Percentiles rank a stretch among this genome's conserved stretches.
phyloP scores from a whole-genome alignment of 1,139 yeast species.

The Kodamaea ohmeri region DNA sequence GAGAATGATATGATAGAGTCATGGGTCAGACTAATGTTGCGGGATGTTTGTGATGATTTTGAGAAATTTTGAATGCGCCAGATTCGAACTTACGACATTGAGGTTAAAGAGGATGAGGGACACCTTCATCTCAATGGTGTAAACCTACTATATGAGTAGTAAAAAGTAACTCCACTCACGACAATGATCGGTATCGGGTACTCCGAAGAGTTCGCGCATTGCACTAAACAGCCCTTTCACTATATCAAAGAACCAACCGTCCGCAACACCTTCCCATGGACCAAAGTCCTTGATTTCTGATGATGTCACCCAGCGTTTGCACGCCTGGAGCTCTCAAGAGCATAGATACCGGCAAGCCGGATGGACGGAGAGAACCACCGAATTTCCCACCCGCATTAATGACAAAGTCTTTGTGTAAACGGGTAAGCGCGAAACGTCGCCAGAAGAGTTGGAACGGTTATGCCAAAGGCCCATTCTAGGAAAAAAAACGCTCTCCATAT shows the following conservation, averaged over 20 bases:
- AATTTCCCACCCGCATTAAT: slow-evolving; percentile 72
- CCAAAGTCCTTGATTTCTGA: slow-evolving; percentile 49
- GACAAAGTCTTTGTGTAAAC: slow-evolving; percentile 44
- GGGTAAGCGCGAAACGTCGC: slow-evolving; percentile 68
- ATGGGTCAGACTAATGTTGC: too few species aligned
- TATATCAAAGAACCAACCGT: slow-evolving; percentile 54
- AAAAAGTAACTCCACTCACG: slow-evolving; percentile 37
- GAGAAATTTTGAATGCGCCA: too few species aligned
- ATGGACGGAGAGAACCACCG: slow-evolving; percentile 71
- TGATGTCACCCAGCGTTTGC: slow-evolving; percentile 74
- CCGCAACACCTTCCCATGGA: slow-evolving; percentile 72
- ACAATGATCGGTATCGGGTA: slow-evolving; percentile 85
- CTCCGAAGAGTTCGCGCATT: slow-evolving; percentile 63
- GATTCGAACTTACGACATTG: too few species aligned
- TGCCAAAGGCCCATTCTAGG: slow-evolving; percentile 21
- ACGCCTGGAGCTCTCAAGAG: slow-evolving; percentile 73
- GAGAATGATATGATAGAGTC: too few species aligned
- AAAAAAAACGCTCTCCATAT: slow-evolving; percentile 1
- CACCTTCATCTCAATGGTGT: neutral
- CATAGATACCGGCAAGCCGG: slow-evolving; percentile 21
- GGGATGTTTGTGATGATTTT: too few species aligned
- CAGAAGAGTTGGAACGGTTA: slow-evolving; percentile 40
- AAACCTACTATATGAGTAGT: neutral
- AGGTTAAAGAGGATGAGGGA: neutral
- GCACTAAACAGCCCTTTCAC: slow-evolving; percentile 65